These are phyloP conservation scores for Colletotrichum chrysophilum DNA, from an alignment of 2,329 filamentous ascomycete genomes.

Conservation along the genomic window DNA sequence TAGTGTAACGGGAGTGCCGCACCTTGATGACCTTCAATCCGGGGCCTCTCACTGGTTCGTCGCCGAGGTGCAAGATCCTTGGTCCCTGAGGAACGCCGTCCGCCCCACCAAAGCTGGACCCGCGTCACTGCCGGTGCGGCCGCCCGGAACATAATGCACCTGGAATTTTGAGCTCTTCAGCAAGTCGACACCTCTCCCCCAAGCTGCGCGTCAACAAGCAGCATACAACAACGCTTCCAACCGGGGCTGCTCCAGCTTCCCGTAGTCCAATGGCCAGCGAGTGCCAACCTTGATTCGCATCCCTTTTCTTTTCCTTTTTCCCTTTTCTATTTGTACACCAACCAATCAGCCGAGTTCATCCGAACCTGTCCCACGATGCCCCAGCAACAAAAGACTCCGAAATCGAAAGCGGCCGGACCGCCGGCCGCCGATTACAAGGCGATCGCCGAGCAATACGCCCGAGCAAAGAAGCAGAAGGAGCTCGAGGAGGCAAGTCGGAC, in stretches of 20 bases:
- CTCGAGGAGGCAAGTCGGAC: constrained; percentile 41
- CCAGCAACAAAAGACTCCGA: constrained; percentile 11
- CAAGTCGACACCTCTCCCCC: not conserved
- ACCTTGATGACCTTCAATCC: not conserved
- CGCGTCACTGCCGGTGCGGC: not conserved
- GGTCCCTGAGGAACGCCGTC: not conserved
- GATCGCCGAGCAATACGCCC: constrained; percentile 59
- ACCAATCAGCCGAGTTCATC: not conserved
- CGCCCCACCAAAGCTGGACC: constrained; percentile 17
- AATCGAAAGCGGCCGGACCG: constrained; percentile 2
- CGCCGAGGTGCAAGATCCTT: constrained; percentile 2
- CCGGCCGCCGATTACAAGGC: constrained; percentile 52
- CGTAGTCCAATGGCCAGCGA: constrained; percentile 14
- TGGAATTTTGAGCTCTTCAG: constrained; percentile 18
- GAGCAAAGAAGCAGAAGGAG: constrained; percentile 56
- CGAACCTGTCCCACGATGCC: constrained; percentile 10
- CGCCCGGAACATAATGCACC: constrained; percentile 1
- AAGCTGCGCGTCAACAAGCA: constrained; percentile 1
- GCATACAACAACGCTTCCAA: not conserved
- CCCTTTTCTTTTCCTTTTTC: constrained; percentile 5
- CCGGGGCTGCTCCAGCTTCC: constrained; percentile 13
- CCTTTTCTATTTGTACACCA: constrained; percentile 15
- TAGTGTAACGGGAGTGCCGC: not conserved
- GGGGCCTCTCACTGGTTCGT: not conserved
- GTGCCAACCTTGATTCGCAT: constrained; percentile 11